Conservation (phyloP, 75 land plant species). For the Larix kaempferi region DNA sequence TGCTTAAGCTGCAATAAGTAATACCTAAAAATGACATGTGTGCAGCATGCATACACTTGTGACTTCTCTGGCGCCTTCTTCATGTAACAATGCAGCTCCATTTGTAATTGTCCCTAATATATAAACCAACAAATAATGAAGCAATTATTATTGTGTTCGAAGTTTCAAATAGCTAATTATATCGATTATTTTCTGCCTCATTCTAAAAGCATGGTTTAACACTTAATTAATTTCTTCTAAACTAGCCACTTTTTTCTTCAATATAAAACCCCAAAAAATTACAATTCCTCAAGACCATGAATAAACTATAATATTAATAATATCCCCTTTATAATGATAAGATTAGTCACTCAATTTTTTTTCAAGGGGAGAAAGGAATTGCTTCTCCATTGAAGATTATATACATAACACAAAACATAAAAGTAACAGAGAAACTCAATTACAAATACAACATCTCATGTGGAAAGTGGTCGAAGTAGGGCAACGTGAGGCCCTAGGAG, state of each 20-base stretch:
- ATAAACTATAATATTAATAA: background rate
- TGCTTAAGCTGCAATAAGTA: background rate
- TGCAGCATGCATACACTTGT: conserved; percentile 96
- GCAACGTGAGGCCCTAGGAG: too few species aligned
- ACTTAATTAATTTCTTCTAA: background rate
- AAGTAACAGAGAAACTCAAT: background rate
- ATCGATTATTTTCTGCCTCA: background rate
- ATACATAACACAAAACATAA: background rate
- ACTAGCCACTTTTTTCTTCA: background rate
- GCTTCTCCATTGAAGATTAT: background rate
- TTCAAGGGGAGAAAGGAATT: background rate
- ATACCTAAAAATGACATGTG: conserved; percentile 74
- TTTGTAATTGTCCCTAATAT: conserved; percentile 80
- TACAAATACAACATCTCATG: background rate
- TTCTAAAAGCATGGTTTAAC: background rate
- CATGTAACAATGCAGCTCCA: conserved; percentile 87
- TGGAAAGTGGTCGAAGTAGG: background rate
- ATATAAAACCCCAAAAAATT: background rate
- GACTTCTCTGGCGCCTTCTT: conserved; percentile 93
- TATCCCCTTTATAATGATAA: background rate
- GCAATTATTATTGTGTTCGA: background rate
- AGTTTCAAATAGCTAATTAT: background rate
- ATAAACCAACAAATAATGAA: background rate
- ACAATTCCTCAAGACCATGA: background rate
- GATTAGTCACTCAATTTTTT: too few species aligned